A percentile compares a stretch with the other conserved stretches of the same genome.
phyloP scores from a whole-genome alignment of 2,329 filamentous ascomycete species.

The Aspergillus novoparasiticus region DNA sequence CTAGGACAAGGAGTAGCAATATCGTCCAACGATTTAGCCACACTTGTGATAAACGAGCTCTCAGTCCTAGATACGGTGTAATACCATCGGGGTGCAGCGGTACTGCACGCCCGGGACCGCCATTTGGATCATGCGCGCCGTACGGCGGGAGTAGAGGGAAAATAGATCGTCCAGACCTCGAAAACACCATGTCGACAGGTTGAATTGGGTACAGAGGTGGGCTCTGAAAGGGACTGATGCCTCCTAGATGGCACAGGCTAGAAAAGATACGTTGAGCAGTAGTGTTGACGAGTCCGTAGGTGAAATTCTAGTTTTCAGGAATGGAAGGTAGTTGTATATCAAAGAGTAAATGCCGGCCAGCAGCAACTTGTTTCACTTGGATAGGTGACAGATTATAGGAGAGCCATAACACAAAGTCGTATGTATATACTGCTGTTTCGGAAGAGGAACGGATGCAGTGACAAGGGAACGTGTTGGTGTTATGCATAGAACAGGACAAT shows the following conservation, averaged over 20 bases:
- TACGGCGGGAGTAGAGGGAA: conserved; percentile 46
- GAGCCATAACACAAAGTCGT: conserved; percentile 18
- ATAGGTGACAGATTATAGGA: conserved; percentile 15
- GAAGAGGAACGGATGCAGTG: conserved; percentile 7
- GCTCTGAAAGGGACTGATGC: neutral
- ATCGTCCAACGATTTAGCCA: conserved; percentile 99
- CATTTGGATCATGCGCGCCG: conserved; percentile 50
- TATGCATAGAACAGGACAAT: conserved; percentile 19
- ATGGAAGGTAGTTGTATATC: neutral
- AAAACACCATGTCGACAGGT: conserved; percentile 34
- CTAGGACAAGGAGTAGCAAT: conserved; percentile 80
- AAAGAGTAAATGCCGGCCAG: conserved; percentile 19
- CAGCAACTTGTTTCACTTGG: conserved; percentile 15
- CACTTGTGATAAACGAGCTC: conserved; percentile 86
- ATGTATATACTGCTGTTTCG: conserved; percentile 16
- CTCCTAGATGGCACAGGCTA: neutral
- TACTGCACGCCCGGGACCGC: conserved; percentile 53
- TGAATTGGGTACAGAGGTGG: neutral
- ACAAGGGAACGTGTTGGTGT: conserved; percentile 15
- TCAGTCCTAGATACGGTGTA: conserved; percentile 90
- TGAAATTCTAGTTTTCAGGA: neutral
- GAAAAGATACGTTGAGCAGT: neutral
- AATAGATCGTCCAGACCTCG: conserved; percentile 33
- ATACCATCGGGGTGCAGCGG: conserved; percentile 67
- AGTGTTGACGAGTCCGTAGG: neutral